Percentiles rank a stretch among this genome's conserved stretches.
Evolutionary conservation across 2,329 filamentous ascomycete species (phyloP).

Genomic region (Sporothrix globosa): DNA sequence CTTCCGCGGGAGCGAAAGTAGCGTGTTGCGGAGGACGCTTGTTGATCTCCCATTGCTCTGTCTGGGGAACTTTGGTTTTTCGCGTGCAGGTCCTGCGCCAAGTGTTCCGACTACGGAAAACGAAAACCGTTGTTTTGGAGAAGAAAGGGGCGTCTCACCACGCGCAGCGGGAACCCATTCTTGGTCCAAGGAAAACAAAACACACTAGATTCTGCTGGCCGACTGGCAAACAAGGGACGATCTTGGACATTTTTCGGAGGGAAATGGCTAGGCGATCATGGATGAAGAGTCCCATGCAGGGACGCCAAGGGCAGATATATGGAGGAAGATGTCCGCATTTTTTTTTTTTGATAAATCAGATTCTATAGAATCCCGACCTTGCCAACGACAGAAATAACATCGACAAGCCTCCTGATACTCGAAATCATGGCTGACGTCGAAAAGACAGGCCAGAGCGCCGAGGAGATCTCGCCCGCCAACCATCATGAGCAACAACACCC

Average conservation of each 20-base stretch:
- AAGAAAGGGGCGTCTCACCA: background rate
- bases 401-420: background rate
- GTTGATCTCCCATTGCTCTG: conserved; percentile 1
- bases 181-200: background rate
- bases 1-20: conserved; percentile 10
- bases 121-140: conserved; percentile 6
- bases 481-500: background rate
- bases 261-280: background rate
- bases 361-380: background rate
- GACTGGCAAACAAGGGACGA: background rate
- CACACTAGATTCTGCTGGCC: background rate
- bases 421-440: conserved; percentile 9
- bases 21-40: conserved; percentile 15
- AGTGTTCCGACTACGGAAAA: background rate
- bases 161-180: background rate
- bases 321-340: background rate
- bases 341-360: background rate
- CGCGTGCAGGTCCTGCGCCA: background rate
- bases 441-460: background rate
- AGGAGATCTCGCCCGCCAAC: background rate
- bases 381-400: background rate
- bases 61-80: background rate
- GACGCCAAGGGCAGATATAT: background rate
- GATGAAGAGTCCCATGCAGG: conserved; percentile 12
- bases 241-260: background rate